A percentile compares a stretch with the other conserved stretches of the same genome.
Conservation (phyloP, 2,329 filamentous ascomycete genomes). For the Colletotrichum endophyticum region DNA sequence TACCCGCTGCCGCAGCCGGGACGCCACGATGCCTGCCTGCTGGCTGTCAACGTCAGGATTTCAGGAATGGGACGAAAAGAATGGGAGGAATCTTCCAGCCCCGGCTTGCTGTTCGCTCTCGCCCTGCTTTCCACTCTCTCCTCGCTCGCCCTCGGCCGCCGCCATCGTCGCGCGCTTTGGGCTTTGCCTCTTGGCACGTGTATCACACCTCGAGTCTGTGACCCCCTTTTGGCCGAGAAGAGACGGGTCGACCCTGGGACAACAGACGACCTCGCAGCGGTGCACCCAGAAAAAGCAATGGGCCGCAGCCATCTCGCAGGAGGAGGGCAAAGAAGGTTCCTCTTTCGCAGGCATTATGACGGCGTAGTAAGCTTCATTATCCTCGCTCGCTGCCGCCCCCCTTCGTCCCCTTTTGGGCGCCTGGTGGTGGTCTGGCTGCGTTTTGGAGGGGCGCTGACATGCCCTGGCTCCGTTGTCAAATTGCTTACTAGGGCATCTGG, state of each 20-base stretch:
- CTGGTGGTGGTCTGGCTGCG: neutral
- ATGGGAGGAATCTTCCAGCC: neutral
- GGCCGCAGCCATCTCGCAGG: neutral
- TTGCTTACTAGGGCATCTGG: constrained; percentile 12
- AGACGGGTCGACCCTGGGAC: neutral
- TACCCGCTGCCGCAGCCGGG: neutral
- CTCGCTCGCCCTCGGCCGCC: neutral
- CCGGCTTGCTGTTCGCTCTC: neutral
- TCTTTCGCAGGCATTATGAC: neutral
- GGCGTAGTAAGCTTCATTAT: neutral
- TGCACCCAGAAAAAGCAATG: neutral
- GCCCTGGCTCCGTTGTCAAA: neutral
- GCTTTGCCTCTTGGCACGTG: constrained; percentile 10
- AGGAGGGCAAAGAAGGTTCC: neutral
- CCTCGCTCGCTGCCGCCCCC: neutral
- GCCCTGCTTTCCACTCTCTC: neutral
- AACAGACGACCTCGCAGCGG: constrained; percentile 3
- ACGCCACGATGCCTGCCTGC: neutral
- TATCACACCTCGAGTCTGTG: constrained; percentile 16
- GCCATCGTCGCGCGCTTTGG: neutral
- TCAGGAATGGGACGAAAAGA: constrained; percentile 10
- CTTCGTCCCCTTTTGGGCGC: neutral
- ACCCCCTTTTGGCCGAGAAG: constrained; percentile 5
- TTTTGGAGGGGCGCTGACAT: neutral
- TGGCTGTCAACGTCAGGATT: constrained; percentile 13